phyloP scores from a whole-genome alignment of 2,329 filamentous ascomycete genomes.

The Cladosporium velox region DNA sequence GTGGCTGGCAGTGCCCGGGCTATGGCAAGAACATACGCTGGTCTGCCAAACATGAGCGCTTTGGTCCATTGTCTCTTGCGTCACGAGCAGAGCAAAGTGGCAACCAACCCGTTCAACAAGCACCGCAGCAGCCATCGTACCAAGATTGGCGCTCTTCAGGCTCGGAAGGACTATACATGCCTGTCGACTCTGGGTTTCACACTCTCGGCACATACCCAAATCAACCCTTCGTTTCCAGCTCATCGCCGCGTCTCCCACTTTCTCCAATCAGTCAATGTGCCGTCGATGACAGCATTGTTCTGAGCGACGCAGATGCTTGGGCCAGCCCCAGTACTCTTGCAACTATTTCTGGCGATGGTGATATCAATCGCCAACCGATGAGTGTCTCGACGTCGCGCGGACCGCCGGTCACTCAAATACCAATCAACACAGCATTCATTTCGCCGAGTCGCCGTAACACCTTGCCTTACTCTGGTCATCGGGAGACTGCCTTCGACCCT shows the following conservation, averaged over 20 bases:
- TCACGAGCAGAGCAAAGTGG: background rate
- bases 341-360: background rate
- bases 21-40: slow-evolving; percentile 21
- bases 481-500: background rate
- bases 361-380: background rate
- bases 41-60: slow-evolving; percentile 22
- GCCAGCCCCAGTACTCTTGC: background rate
- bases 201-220: background rate
- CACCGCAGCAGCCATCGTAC: background rate
- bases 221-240: background rate
- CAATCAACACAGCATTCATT: background rate
- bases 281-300: background rate
- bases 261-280: background rate
- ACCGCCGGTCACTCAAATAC: background rate
- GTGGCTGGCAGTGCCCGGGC: slow-evolving; percentile 18
- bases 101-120: background rate
- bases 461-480: background rate
- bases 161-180: background rate
- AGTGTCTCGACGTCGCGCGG: background rate
- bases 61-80: background rate
- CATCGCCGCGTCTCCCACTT: background rate
- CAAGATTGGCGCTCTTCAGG: background rate
- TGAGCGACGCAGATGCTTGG: background rate
- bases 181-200: background rate
- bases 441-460: no score